These are phyloP conservation scores for Graphilbum ipis-grandicollis DNA, from an alignment of 2,329 filamentous ascomycete species.

Conservation along the genomic window DNA sequence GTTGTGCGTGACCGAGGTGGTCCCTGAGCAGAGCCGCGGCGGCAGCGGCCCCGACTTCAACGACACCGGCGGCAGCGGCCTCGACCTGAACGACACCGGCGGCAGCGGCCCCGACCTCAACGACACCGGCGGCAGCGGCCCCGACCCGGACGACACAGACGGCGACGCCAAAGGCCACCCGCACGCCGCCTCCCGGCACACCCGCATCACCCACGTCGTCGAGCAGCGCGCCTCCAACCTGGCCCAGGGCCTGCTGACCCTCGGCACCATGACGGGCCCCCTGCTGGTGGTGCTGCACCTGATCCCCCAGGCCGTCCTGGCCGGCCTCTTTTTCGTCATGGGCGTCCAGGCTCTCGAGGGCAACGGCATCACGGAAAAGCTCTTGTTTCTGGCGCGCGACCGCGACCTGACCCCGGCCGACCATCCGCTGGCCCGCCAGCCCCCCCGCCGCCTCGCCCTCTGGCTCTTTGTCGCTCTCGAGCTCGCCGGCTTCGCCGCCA, in stretches of 20 bases:
- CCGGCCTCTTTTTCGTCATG: constrained; percentile 75
- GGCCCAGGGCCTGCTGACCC: constrained; percentile 57
- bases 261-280: constrained; percentile 64
- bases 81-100: constrained; percentile 30
- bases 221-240: constrained; percentile 70
- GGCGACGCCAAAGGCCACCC: constrained; percentile 19
- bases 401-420: constrained; percentile 35
- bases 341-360: constrained; percentile 58
- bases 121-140: background rate
- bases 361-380: constrained; percentile 62
- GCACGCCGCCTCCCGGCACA: constrained; percentile 10
- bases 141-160: constrained; percentile 30
- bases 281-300: constrained; percentile 57
- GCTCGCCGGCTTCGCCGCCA: constrained; percentile 54
- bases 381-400: constrained; percentile 54
- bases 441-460: constrained; percentile 45
- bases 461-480: constrained; percentile 57
- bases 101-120: constrained; percentile 9
- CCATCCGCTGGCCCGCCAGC: constrained; percentile 42
- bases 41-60: background rate
- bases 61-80: no score
- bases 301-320: constrained; percentile 64
- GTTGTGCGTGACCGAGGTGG: constrained; percentile 50
- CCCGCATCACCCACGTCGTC: constrained; percentile 45
- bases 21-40: constrained; percentile 21